Evolutionary conservation across 495 filamentous ascomycete genomes (phyloP).

Genomic region (Saxophila tyrrhenica): DNA sequence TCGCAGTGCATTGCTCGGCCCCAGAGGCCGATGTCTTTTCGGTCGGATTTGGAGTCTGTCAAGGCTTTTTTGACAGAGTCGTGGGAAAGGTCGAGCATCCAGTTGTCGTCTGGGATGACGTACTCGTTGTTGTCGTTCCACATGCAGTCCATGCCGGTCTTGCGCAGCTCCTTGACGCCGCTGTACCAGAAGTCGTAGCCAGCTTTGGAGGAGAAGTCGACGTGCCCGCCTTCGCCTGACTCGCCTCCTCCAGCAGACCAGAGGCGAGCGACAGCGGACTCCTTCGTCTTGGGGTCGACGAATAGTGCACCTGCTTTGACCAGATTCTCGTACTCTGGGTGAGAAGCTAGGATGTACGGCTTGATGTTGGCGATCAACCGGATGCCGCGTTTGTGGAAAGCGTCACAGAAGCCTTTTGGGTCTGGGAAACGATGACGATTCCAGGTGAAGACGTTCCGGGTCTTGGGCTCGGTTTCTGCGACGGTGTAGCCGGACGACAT

Average conservation of each 20-base stretch:
- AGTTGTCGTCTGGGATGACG: conserved; percentile 51
- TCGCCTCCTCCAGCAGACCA: conserved; percentile 60
- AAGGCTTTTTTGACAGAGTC: conserved; percentile 1
- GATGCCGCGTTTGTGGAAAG: conserved; percentile 51
- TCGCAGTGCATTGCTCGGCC: conserved; percentile 54
- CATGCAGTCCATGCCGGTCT: conserved; percentile 54
- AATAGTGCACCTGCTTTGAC: conserved; percentile 46
- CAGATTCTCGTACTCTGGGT: conserved; percentile 50
- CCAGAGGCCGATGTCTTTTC: conserved; percentile 46
- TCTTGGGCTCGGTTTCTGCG: conserved; percentile 52
- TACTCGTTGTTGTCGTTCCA: conserved; percentile 76
- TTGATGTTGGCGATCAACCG: conserved; percentile 60
- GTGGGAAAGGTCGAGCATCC: conserved; percentile 44
- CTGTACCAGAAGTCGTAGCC: conserved; percentile 62
- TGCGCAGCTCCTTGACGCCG: conserved; percentile 47
- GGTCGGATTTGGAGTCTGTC: background rate
- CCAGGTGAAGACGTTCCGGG: conserved; percentile 62
- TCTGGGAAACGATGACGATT: conserved; percentile 55
- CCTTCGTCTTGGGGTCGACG: conserved; percentile 41
- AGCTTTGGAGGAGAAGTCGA: conserved; percentile 54
- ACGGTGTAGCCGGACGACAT: conserved; percentile 63
- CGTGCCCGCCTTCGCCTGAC: conserved; percentile 55
- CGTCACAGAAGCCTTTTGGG: conserved; percentile 47
- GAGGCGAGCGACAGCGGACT: conserved; percentile 46
- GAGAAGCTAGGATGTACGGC: conserved; percentile 53